Conservation (phyloP, 1,139 yeast species). For the Wickerhamomyces sp. region DNA sequence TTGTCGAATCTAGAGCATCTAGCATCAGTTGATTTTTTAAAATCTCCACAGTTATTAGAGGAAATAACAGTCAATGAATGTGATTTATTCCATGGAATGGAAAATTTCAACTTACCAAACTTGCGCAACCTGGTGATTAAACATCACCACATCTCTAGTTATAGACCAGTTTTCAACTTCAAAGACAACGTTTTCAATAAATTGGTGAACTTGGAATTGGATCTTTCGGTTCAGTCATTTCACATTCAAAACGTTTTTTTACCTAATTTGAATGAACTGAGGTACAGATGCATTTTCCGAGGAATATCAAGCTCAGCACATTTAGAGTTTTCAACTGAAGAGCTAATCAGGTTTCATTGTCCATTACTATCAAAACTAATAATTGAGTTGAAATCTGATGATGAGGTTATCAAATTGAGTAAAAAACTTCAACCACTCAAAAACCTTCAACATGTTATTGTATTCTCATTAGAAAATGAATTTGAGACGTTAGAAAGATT, state of each 20-base stretch:
- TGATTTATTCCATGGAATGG: neutral
- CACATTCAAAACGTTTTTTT: neutral
- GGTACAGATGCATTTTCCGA: neutral
- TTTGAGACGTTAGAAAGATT: neutral
- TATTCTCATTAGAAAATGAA: neutral
- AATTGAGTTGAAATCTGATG: neutral
- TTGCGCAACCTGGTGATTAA: neutral
- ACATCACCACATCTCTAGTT: neutral
- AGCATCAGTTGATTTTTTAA: neutral
- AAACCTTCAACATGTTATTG: neutral
- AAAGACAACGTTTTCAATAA: neutral
- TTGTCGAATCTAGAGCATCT: neutral
- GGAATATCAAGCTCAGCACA: neutral
- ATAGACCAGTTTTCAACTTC: neutral
- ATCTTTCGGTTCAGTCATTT: neutral
- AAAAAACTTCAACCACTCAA: neutral
- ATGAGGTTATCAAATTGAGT: neutral
- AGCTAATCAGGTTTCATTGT: neutral
- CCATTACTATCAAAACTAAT: neutral
- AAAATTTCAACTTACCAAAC: neutral
- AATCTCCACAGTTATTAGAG: neutral
- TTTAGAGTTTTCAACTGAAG: neutral
- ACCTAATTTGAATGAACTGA: neutral
- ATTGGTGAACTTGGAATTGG: neutral
- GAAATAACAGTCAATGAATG: neutral